Evolutionary conservation across 2,329 filamentous ascomycete genomes (phyloP).

Genomic region (Ophiognomonia clavigignenti-juglandacearum): DNA sequence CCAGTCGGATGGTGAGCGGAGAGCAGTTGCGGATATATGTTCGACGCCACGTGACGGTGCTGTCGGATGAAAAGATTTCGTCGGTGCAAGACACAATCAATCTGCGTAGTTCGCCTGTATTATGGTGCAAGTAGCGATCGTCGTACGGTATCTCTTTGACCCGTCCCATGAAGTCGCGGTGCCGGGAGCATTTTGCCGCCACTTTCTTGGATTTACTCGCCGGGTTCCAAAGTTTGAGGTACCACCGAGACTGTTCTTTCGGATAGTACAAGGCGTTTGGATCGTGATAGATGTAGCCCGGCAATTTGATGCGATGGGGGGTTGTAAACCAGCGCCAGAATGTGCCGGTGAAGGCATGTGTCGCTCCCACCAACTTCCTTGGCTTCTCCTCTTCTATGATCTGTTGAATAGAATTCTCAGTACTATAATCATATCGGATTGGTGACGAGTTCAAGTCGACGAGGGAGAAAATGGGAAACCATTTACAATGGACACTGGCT

Average conservation of each 20-base stretch:
- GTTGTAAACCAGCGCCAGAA: constrained; percentile 6
- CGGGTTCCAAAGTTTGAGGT: neutral
- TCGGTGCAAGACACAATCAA: constrained; percentile 17
- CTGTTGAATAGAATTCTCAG: neutral
- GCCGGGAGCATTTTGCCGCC: neutral
- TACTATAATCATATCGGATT: neutral
- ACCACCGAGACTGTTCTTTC: neutral
- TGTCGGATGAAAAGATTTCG: constrained; percentile 9
- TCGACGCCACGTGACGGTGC: constrained; percentile 17
- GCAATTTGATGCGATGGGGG: constrained; percentile 9
- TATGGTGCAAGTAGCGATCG: constrained; percentile 18
- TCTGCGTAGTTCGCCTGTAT: constrained; percentile 15
- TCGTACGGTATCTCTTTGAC: constrained; percentile 5
- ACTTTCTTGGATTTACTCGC: neutral
- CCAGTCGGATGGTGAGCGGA: constrained; percentile 14
- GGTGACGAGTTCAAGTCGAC: neutral
- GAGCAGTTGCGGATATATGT: constrained; percentile 17
- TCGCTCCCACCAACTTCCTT: neutral
- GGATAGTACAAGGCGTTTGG: neutral
- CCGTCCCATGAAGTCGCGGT: constrained; percentile 18
- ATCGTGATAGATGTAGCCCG: constrained; percentile 3
- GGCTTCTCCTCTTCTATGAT: neutral
- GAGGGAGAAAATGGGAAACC: neutral
- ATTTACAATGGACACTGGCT: neutral
- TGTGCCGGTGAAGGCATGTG: neutral